A percentile compares a stretch with the other conserved stretches of the same genome.
Evolutionary conservation across 164 flowering plant genomes (phyloP).

Genomic region (Piper longum): DNA sequence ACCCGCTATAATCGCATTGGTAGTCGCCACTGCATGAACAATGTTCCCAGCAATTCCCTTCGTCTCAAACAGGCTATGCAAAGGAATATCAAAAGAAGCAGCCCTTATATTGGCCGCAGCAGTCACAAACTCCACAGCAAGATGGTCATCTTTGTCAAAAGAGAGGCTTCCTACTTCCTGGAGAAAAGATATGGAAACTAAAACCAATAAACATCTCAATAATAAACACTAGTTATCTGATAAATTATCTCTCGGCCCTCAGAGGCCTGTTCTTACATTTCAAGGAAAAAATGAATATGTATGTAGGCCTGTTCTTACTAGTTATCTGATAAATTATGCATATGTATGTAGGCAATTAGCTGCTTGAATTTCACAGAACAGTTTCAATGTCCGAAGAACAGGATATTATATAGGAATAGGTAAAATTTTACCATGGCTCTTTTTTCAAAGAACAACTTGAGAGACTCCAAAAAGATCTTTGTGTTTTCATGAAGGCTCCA

Average conservation of each 20-base stretch:
- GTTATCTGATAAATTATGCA: too few relatives aligned
- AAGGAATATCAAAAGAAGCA: constrained; percentile 79
- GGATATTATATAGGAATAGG: too few relatives aligned
- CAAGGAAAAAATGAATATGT: too few relatives aligned
- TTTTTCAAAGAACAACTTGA: constrained; percentile 56
- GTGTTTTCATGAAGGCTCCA: constrained; percentile 85
- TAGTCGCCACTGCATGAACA: constrained; percentile 98
- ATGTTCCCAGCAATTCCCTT: constrained; percentile 99
- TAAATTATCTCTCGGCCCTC: too few relatives aligned
- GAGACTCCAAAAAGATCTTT: constrained; percentile 64
- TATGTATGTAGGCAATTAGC: too few relatives aligned
- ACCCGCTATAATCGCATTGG: constrained; percentile 94
- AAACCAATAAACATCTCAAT: not conserved
- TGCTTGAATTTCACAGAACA: too few relatives aligned
- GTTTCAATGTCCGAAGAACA: too few relatives aligned
- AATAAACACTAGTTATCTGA: too few relatives aligned
- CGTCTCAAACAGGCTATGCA: constrained; percentile 94
- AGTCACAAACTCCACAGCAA: constrained; percentile 96
- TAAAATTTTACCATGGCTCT: constrained; percentile 44
- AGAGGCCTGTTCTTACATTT: too few relatives aligned
- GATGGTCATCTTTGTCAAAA: constrained; percentile 96
- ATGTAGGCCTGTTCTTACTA: too few relatives aligned
- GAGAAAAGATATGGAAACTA: constrained; percentile 4
- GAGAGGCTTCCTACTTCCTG: constrained; percentile 82
- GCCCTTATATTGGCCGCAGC: constrained; percentile 99